These are phyloP conservation scores for Calycina marina DNA, from an alignment of 2,329 filamentous ascomycete genomes.

Conservation along the genomic window DNA sequence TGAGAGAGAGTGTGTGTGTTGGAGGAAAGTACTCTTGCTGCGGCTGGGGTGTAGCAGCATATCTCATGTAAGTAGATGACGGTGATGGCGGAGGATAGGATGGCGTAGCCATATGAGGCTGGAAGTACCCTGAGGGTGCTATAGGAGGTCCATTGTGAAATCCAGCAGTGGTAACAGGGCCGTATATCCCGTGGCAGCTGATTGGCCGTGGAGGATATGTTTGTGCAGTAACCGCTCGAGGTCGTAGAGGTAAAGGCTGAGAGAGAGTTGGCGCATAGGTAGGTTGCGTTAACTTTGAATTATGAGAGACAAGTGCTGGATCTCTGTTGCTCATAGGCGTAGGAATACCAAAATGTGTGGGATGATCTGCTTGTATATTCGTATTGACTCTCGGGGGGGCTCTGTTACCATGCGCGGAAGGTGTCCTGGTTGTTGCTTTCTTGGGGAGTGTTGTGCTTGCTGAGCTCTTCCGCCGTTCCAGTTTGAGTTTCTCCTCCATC, in stretches of 20 bases:
- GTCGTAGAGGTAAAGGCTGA: slow-evolving; percentile 12
- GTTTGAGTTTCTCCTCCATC: slow-evolving; percentile 9
- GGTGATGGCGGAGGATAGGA: slow-evolving; percentile 11
- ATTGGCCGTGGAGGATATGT: slow-evolving; percentile 13
- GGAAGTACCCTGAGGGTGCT: slow-evolving; percentile 14
- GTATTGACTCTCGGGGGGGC: slow-evolving; percentile 4
- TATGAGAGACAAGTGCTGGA: slow-evolving; percentile 9
- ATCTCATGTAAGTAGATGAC: slow-evolving; percentile 10
- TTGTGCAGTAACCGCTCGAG: slow-evolving; percentile 13
- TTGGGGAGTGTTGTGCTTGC: slow-evolving; percentile 12
- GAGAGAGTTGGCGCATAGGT: slow-evolving; percentile 8
- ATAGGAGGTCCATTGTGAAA: slow-evolving; percentile 12
- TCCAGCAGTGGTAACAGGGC: slow-evolving; percentile 1
- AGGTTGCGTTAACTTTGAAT: no score
- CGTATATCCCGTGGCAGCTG: slow-evolving; percentile 13
- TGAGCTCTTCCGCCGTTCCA: slow-evolving; percentile 15
- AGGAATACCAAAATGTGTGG: slow-evolving; percentile 15
- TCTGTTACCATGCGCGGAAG: slow-evolving; percentile 11
- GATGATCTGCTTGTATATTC: slow-evolving; percentile 8
- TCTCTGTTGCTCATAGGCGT: slow-evolving; percentile 2
- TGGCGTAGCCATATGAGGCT: slow-evolving; percentile 6
- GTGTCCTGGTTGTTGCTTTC: slow-evolving; percentile 10
- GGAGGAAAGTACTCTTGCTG: slow-evolving; percentile 1
- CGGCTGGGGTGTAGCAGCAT: slow-evolving; percentile 7
- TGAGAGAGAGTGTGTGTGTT: slow-evolving; percentile 1